A percentile compares a stretch with the other conserved stretches of the same genome.
Evolutionary conservation across 2,329 filamentous ascomycete genomes (phyloP).

Genomic region (Beauveria sp.): DNA sequence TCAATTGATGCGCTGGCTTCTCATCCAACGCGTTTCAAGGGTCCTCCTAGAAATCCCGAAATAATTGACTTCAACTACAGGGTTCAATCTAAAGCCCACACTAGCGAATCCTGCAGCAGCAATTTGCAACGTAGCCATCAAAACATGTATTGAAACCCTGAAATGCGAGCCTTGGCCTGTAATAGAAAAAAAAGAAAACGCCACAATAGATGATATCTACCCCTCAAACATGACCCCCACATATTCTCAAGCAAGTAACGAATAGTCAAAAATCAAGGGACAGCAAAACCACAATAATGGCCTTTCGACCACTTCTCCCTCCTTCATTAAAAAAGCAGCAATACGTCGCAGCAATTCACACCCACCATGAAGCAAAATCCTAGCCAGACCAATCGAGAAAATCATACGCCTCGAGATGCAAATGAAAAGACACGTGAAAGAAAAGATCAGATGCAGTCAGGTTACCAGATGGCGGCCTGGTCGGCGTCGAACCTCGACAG

Average conservation of each 20-base stretch:
- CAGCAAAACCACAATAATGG: background rate
- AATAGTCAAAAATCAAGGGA: background rate
- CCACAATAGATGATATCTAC: conserved; percentile 7
- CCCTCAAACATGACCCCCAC: conserved; percentile 1
- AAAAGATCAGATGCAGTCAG: background rate
- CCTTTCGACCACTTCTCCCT: background rate
- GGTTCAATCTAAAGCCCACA: background rate
- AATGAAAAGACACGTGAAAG: background rate
- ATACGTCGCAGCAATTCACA: background rate
- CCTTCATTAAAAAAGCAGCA: conserved; percentile 4
- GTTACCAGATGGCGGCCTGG: conserved; percentile 56
- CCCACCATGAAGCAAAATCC: background rate
- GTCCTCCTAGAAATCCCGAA: background rate
- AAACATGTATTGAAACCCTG: background rate
- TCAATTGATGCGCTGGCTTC: background rate
- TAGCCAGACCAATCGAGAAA: background rate
- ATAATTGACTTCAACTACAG: background rate
- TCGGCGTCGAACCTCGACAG: conserved; percentile 83
- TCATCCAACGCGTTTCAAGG: background rate
- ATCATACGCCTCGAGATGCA: background rate
- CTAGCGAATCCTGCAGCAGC: background rate
- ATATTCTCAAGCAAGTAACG: background rate
- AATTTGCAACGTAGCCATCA: conserved; percentile 8
- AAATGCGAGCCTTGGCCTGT: background rate
- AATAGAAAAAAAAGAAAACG: conserved; percentile 2